Base-by-base conservation (phyloP, 2,329 filamentous ascomycete species). In the Phaeoacremonium minimum region DNA sequence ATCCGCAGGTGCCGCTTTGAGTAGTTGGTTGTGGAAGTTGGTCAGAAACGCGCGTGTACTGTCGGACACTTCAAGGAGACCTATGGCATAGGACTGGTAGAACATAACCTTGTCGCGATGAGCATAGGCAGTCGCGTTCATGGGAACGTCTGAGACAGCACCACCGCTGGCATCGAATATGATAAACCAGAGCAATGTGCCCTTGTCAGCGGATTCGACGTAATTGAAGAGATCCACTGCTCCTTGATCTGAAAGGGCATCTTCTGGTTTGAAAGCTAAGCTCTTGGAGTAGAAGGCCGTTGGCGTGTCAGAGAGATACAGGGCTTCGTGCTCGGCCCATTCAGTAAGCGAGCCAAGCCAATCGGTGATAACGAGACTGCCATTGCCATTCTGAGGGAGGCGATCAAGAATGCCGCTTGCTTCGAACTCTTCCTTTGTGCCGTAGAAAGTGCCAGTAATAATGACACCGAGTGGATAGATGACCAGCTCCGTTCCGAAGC, bases 51-150 rank as follows among this genome's bases (percentile, higher is more conserved):
- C 46, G 37, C 60, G 66, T 3, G 71, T 75, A 11, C 56, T 60
- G n/a, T 60, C 43, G 2, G 60, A 63, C 12, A 80, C 49, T 2
- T 56, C 56, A 0, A 65, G 58, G 1, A 76, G 46, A 14, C 71
- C 73, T 30, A 83, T 49, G 7, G 66, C 75, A 48, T 83, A 83
- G 0, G 71, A 74, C 49, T 84, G 76, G 50, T 79, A 71, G 60
- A 79, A 81, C 57, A 83, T 72, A 28, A 82, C 47, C 44, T 76
- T 76, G 60, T 84, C 75, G 32, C 81, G 72, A 48, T 84, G 80
- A 1, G 73, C 69, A 48, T 80, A 84, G 7, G 78, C 71, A 0
- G 79, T 82, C 8, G 70, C 71, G 45, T 80, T 64, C 42, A 55
- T 52, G 1, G 77, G 57, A 2, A 74, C 59, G 39, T 83, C 77